A percentile compares a stretch with the other conserved stretches of the same genome.
phyloP scores from a whole-genome alignment of 306 rosid species.

The Lithocarpus polystachyus region DNA sequence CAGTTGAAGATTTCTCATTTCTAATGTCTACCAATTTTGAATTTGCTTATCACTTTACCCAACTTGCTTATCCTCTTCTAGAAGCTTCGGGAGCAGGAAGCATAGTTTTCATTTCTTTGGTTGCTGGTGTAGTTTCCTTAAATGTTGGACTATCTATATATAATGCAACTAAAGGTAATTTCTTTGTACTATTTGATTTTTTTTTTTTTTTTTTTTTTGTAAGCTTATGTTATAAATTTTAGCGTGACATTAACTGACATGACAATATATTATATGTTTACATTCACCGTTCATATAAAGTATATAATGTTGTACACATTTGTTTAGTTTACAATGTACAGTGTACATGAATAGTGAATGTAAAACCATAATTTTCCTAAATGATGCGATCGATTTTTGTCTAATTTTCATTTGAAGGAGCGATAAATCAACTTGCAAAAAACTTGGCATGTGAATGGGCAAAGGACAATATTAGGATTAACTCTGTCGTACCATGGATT shows the following conservation, averaged over 20 bases:
- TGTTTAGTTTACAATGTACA: too few species aligned
- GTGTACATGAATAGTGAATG: neutral
- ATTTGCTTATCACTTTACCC: conserved; percentile 32
- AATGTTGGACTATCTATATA: conserved; percentile 23
- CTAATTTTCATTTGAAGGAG: conserved; percentile 31
- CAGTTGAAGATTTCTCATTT: conserved; percentile 16
- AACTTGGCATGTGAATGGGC: conserved; percentile 67
- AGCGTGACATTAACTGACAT: neutral
- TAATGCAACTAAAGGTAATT: conserved; percentile 33
- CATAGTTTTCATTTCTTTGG: conserved; percentile 32
- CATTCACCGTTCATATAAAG: too few species aligned
- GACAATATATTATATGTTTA: too few species aligned
- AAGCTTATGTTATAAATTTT: neutral
- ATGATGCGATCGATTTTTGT: too few species aligned
- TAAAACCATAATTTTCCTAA: too few species aligned
- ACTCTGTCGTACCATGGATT: conserved; percentile 50
- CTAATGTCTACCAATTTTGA: conserved; percentile 31
- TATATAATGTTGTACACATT: too few species aligned
- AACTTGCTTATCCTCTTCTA: conserved; percentile 21
- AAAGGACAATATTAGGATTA: conserved; percentile 49
- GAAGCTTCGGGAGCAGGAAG: conserved; percentile 15
- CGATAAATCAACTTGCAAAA: conserved; percentile 44
- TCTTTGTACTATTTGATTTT: neutral
- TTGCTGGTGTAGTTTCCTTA: conserved; percentile 26
- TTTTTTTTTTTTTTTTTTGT: neutral